These are phyloP conservation scores for Monosporascus sp. DNA, from an alignment of 2,329 filamentous ascomycete genomes.

Conservation along the genomic window DNA sequence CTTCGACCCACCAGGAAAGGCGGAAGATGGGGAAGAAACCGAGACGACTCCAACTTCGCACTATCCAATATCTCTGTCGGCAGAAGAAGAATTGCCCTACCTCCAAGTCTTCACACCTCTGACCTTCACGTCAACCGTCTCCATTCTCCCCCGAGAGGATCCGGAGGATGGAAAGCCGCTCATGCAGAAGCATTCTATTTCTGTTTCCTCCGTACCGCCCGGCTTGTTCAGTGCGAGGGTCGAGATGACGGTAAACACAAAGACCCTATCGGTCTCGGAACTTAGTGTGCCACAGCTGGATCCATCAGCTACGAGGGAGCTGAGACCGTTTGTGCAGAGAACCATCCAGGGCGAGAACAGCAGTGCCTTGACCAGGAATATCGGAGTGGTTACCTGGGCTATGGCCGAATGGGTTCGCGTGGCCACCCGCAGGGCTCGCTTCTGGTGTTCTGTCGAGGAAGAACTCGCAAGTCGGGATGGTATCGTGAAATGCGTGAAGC, in stretches of 20 bases:
- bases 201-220: conserved; percentile 40
- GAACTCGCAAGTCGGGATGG: conserved; percentile 37
- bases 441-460: conserved; percentile 53
- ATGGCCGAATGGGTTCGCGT: conserved; percentile 64
- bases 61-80: conserved; percentile 56
- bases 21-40: conserved; percentile 23
- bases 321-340: conserved; percentile 47
- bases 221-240: conserved; percentile 55
- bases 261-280: conserved; percentile 43
- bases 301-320: conserved; percentile 51
- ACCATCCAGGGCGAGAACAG: conserved; percentile 33
- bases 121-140: conserved; percentile 50
- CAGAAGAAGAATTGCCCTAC: conserved; percentile 62
- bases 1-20: conserved; percentile 11
- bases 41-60: conserved; percentile 52
- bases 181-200: conserved; percentile 53
- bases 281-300: conserved; percentile 53
- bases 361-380: conserved; percentile 48
- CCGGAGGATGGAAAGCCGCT: conserved; percentile 25
- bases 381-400: conserved; percentile 59
- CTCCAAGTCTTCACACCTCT: conserved; percentile 68
- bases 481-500: conserved; percentile 24
- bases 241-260: conserved; percentile 54
- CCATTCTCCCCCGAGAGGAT: conserved; percentile 33
- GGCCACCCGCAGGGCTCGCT: conserved; percentile 53